Conservation (phyloP, 1,284 basidiomycete species). For the Limonomyces culmigenus region DNA sequence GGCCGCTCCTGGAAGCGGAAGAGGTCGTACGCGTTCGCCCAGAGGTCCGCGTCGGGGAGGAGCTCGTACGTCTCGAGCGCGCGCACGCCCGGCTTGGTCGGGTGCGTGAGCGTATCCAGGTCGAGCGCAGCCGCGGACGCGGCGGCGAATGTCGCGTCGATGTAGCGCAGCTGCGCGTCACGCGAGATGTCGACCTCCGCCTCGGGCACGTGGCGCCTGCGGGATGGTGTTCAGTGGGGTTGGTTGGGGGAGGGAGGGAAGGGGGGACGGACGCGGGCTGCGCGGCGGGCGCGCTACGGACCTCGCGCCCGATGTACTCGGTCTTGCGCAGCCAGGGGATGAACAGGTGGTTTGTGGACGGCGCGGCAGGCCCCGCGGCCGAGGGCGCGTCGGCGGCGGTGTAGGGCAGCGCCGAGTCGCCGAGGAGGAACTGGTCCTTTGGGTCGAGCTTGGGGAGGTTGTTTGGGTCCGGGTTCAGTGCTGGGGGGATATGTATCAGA, state of each 20-base stretch:
- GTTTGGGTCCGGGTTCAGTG: constrained; percentile 48
- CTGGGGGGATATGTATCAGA: constrained; percentile 17
- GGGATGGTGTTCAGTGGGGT: constrained; percentile 1
- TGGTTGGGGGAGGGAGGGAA: constrained; percentile 1
- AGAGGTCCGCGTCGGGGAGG: constrained; percentile 74
- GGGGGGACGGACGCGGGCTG: neutral
- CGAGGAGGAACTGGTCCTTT: constrained; percentile 52
- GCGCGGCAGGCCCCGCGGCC: constrained; percentile 11
- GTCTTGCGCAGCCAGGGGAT: constrained; percentile 85
- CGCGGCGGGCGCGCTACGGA: neutral
- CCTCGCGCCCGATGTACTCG: constrained; percentile 65
- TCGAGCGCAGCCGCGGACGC: constrained; percentile 37
- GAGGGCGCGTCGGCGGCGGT: constrained; percentile 21
- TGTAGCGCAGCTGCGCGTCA: constrained; percentile 63
- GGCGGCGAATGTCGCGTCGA: constrained; percentile 67
- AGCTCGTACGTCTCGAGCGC: constrained; percentile 78
- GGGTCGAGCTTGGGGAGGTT: constrained; percentile 51
- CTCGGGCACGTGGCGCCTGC: constrained; percentile 30
- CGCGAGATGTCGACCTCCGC: constrained; percentile 56
- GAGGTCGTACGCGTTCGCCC: constrained; percentile 81
- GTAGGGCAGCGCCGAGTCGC: constrained; percentile 30
- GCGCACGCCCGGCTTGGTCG: constrained; percentile 60
- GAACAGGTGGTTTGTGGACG: constrained; percentile 33
- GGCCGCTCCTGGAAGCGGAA: constrained; percentile 83
- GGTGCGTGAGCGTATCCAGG: constrained; percentile 49